These are phyloP conservation scores for Acacia pycnantha DNA, from an alignment of 331 rosid species.

Conservation along the genomic window DNA sequence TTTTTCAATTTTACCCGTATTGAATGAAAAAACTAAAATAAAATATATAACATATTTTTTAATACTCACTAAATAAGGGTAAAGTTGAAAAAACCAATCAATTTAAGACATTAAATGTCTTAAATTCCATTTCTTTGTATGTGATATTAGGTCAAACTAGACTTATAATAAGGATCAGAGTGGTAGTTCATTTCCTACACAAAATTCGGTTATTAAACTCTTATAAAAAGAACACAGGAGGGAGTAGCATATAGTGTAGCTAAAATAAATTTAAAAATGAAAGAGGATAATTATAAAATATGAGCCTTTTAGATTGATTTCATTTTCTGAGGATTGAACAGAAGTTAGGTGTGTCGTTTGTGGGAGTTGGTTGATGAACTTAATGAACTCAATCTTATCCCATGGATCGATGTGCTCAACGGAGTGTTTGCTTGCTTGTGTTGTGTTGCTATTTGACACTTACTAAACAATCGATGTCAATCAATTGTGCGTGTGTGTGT, in stretches of 20 bases:
- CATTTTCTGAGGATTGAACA: background rate
- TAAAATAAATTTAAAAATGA: background rate
- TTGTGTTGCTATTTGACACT: background rate
- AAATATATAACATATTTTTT: too few species aligned
- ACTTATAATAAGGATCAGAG: too few species aligned
- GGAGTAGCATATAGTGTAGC: too few species aligned
- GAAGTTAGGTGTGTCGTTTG: background rate
- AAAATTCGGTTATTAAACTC: too few species aligned
- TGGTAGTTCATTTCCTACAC: too few species aligned
- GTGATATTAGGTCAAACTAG: too few species aligned
- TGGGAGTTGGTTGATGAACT: background rate
- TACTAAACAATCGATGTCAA: background rate
- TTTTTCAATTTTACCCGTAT: too few species aligned
- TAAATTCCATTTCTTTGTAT: too few species aligned
- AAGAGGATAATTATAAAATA: background rate
- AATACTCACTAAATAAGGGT: too few species aligned
- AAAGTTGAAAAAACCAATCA: too few species aligned
- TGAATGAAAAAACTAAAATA: too few species aligned
- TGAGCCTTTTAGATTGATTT: background rate
- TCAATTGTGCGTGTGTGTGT: background rate
- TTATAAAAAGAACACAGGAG: accelerated
- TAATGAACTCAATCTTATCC: background rate
- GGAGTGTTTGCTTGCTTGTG: background rate
- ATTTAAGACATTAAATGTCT: too few species aligned
- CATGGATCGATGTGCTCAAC: background rate